Conservation (phyloP, 352 stramenopile species). For the Globisporangium spiculum region DNA sequence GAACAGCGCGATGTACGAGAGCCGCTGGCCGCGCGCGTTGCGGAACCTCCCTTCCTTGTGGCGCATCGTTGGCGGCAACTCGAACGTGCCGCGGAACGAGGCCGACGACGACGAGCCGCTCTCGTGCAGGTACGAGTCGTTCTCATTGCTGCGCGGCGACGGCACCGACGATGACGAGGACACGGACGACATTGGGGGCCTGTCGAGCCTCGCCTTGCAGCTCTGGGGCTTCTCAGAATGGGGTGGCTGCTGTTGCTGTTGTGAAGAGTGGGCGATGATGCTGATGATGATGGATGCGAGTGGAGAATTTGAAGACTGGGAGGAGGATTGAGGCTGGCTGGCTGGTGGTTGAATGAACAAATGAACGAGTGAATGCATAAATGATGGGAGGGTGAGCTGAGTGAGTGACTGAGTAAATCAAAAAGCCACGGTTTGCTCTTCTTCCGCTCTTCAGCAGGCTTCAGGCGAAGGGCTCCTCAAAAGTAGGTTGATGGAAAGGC, state of each 20-base stretch:
- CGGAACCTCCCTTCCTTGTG: slow-evolving; percentile 32
- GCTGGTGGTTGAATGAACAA: neutral
- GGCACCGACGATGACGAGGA: slow-evolving; percentile 1
- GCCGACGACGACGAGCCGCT: neutral
- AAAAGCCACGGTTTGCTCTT: neutral
- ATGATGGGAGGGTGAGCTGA: no score
- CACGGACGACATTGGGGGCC: neutral
- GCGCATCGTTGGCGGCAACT: slow-evolving; percentile 31
- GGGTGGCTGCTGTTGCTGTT: neutral
- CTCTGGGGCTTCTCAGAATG: neutral
- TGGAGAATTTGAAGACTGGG: neutral
- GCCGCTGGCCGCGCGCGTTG: slow-evolving; percentile 38
- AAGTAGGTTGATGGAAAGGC: neutral
- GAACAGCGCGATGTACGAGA: slow-evolving; percentile 46
- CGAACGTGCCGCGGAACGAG: slow-evolving; percentile 19
- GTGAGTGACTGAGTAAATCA: neutral
- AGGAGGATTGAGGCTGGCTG: neutral
- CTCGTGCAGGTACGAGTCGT: neutral
- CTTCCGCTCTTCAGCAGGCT: no score
- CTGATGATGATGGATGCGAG: neutral
- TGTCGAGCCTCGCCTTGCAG: neutral
- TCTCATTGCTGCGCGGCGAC: neutral
- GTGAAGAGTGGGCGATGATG: neutral
- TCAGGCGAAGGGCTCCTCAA: no score
- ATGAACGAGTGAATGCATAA: neutral